Conservation (phyloP, 345 rosid species). For the Carallia brachiata region DNA sequence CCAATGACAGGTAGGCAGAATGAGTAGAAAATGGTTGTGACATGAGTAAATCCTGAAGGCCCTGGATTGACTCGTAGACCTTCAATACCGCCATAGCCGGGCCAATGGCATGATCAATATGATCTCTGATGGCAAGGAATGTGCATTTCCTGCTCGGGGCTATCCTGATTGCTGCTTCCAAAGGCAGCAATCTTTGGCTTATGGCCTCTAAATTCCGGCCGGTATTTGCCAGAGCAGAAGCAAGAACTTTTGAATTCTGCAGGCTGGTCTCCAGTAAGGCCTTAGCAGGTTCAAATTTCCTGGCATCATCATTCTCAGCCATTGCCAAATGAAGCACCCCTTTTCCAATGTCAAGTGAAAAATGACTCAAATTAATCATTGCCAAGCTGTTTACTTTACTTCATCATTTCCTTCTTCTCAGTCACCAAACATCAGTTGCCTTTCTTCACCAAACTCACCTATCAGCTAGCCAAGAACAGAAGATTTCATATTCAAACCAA, state of each 20-base stretch:
- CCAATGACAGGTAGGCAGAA: constrained; percentile 36
- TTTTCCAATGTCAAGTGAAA: neutral
- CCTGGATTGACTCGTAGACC: constrained; percentile 42
- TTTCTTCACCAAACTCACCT: constrained; percentile 48
- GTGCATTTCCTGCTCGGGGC: constrained; percentile 30
- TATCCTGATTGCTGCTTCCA: constrained; percentile 41
- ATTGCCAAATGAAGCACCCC: constrained; percentile 16
- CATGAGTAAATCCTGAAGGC: constrained; percentile 47
- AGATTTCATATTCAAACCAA: constrained; percentile 53
- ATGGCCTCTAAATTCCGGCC: constrained; percentile 41
- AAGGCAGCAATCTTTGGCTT: constrained; percentile 32
- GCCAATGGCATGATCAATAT: constrained; percentile 47
- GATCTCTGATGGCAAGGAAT: constrained; percentile 44
- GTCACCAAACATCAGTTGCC: constrained; percentile 18
- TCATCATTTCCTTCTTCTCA: constrained; percentile 2
- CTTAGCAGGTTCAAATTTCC: constrained; percentile 47
- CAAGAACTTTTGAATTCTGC: constrained; percentile 53
- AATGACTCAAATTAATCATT: neutral
- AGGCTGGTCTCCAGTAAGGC: constrained; percentile 46
- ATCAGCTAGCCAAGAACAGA: constrained; percentile 31
- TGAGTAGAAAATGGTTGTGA: constrained; percentile 31
- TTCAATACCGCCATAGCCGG: constrained; percentile 59
- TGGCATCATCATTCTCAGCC: constrained; percentile 35
- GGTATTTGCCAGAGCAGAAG: constrained; percentile 39
- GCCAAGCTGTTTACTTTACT: neutral